Conservation (phyloP, 441 rosid species). For the Euphorbia corollata region DNA sequence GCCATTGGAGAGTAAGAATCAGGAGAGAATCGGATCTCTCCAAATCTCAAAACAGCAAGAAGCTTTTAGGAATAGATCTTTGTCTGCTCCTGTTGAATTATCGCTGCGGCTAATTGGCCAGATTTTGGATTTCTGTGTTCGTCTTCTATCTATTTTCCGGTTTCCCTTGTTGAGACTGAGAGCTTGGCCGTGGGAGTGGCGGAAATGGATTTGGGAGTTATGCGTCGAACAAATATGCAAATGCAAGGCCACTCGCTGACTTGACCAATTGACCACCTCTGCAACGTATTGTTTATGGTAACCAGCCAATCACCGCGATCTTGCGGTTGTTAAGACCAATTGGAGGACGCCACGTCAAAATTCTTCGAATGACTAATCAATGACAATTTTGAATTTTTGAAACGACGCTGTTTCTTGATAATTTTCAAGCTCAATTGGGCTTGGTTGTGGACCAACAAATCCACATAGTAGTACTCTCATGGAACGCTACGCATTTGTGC, state of each 20-base stretch:
- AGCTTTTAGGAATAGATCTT: neutral
- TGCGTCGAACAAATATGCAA: neutral
- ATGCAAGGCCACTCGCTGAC: slow-evolving; percentile 23
- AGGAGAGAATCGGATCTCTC: slow-evolving; percentile 52
- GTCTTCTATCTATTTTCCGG: neutral
- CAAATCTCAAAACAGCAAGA: slow-evolving; percentile 13
- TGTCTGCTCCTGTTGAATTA: neutral
- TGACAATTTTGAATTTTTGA: neutral
- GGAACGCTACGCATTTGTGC: no score
- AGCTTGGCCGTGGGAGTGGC: neutral
- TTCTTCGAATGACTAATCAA: neutral
- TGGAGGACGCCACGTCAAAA: slow-evolving; percentile 18
- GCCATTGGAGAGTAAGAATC: slow-evolving; percentile 36
- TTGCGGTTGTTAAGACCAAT: slow-evolving; percentile 27
- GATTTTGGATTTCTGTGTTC: slow-evolving; percentile 6
- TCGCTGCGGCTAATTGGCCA: neutral
- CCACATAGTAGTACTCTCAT: no score
- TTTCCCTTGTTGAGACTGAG: slow-evolving; percentile 5
- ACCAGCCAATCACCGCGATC: slow-evolving; percentile 33
- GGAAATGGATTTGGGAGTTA: slow-evolving; percentile 4
- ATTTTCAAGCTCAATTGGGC: no score
- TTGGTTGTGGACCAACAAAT: no score
- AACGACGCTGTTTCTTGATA: neutral
- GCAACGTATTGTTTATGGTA: slow-evolving; percentile 35
- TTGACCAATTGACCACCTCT: slow-evolving; percentile 18